phyloP scores from a whole-genome alignment of 192 early-diverging fungal genomes.

The Rhizophagus sp. region DNA sequence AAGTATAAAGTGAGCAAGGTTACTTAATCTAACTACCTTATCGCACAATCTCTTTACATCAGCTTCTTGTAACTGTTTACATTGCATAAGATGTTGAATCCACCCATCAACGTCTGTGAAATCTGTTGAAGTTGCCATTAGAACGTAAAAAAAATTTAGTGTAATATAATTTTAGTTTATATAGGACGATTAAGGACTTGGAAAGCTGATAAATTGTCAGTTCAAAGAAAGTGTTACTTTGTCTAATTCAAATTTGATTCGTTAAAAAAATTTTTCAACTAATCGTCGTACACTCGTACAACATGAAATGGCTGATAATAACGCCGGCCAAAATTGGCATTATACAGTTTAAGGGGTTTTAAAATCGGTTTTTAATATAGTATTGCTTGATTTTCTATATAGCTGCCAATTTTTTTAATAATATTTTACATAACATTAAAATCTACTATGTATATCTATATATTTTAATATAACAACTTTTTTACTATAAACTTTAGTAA shows the following conservation, averaged over 20 bases:
- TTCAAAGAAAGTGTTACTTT: background rate
- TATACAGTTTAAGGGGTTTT: too few relatives aligned
- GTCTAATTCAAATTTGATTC: background rate
- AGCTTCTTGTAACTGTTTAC: conserved; percentile 92
- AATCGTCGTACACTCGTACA: background rate
- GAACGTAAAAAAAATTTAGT: background rate
- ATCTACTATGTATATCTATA: too few relatives aligned
- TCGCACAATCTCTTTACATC: conserved; percentile 96
- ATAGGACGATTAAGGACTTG: background rate
- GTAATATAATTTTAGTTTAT: background rate
- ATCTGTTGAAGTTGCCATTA: conserved; percentile 52
- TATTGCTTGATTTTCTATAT: too few relatives aligned
- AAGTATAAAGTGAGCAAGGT: conserved; percentile 57
- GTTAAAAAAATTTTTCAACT: background rate
- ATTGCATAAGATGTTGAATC: conserved; percentile 87
- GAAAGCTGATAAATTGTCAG: background rate
- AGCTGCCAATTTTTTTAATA: too few relatives aligned
- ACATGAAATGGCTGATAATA: too few relatives aligned
- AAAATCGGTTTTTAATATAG: too few relatives aligned
- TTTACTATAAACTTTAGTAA: too few relatives aligned
- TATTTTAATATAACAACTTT: too few relatives aligned
- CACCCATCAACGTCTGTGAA: conserved; percentile 90
- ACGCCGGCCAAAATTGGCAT: too few relatives aligned
- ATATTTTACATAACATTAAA: too few relatives aligned
- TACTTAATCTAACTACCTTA: conserved; percentile 71